Evolutionary conservation across 257 asterid genomes (phyloP).

Genomic region (Verbascum thapsus): DNA sequence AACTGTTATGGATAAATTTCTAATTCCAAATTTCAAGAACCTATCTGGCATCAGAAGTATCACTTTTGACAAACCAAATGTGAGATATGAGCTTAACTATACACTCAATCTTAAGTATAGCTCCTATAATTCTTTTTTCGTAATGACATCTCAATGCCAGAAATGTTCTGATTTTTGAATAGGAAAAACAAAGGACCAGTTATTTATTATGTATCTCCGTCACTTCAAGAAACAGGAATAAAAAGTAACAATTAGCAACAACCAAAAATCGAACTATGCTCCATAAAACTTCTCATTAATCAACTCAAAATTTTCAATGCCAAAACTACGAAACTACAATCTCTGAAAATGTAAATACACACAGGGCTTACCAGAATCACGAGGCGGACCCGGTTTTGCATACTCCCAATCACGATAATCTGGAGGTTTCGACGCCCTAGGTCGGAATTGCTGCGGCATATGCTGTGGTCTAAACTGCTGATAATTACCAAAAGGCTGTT

Average conservation of each 20-base stretch:
- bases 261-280: not conserved
- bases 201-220: not conserved
- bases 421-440: conserved; percentile 59
- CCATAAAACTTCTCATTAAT: conserved; percentile 8
- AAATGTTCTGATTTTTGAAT: conserved; percentile 5
- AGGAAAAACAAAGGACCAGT: not conserved
- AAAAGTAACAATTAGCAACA: not conserved
- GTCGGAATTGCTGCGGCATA: conserved; percentile 47
- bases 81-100: not conserved
- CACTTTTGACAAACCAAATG: not conserved
- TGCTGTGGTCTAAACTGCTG: conserved; percentile 60
- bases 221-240: not conserved
- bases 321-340: not conserved
- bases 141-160: not conserved
- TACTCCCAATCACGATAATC: conserved; percentile 78
- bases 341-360: conserved; percentile 12
- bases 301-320: conserved; percentile 14
- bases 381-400: conserved; percentile 59
- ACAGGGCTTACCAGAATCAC: conserved; percentile 52
- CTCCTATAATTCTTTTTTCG: not conserved
- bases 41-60: not conserved
- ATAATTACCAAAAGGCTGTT: conserved; percentile 31
- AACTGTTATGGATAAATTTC: not conserved
- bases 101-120: not conserved
- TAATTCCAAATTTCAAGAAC: conserved; percentile 13